Evolutionary conservation across 768 basidiomycete genomes (phyloP).

Genomic region (Lentinus tigrinus): DNA sequence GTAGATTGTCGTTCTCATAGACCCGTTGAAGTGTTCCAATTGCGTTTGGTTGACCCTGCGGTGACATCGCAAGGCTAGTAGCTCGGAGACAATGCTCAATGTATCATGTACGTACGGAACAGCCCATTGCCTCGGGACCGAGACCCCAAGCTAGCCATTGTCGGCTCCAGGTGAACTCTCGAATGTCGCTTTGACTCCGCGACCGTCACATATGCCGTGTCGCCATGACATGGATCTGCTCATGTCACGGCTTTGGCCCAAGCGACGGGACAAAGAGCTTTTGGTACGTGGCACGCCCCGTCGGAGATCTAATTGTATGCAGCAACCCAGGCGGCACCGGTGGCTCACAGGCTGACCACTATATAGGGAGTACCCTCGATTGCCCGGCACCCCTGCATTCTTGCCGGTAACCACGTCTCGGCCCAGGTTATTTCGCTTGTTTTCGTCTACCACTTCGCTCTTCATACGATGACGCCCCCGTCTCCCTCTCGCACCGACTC

Average conservation of each 20-base stretch:
- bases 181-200: no score
- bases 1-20: background rate
- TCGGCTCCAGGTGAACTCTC: no score
- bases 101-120: no score
- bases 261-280: background rate
- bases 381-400: background rate
- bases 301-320: background rate
- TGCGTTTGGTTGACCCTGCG: constrained; percentile 8
- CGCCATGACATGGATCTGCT: no score
- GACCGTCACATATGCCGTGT: no score
- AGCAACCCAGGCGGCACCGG: background rate
- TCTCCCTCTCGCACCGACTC: background rate
- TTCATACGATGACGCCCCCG: background rate
- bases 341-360: background rate
- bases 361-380: background rate
- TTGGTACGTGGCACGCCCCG: background rate
- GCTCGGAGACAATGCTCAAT: no score
- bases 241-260: no score
- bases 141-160: no score
- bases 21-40: constrained; percentile 17
- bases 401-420: background rate
- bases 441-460: background rate
- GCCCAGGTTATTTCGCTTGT: background rate
- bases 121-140: no score
- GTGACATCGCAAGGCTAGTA: background rate